Conservation (phyloP, 768 basidiomycete species). For the Lactarius psammicola region DNA sequence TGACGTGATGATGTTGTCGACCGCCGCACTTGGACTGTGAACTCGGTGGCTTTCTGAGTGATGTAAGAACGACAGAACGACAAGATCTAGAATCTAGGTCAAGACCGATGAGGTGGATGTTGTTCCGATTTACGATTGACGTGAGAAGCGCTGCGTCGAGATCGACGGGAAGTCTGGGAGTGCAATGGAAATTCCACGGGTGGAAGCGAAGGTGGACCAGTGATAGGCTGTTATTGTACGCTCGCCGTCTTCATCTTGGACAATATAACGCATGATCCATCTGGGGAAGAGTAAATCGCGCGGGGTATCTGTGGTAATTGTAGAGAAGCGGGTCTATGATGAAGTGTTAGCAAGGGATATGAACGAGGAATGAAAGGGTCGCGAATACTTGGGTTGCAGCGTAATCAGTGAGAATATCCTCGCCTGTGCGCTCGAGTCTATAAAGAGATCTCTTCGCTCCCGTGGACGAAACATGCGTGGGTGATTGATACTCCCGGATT, state of each 20-base stretch:
- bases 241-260: slow-evolving; percentile 28
- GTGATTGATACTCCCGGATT: slow-evolving; percentile 32
- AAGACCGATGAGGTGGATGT: slow-evolving; percentile 46
- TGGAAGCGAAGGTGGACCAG: slow-evolving; percentile 57
- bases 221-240: slow-evolving; percentile 45
- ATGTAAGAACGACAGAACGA: slow-evolving; percentile 49
- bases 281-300: slow-evolving; percentile 48
- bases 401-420: slow-evolving; percentile 54
- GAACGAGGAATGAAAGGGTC: background rate
- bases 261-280: slow-evolving; percentile 52
- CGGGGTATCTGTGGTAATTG: slow-evolving; percentile 39
- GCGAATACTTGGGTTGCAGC: slow-evolving; percentile 52
- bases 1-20: slow-evolving; percentile 27
- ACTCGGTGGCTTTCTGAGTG: slow-evolving; percentile 55
- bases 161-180: slow-evolving; percentile 33
- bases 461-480: slow-evolving; percentile 46
- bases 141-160: slow-evolving; percentile 39
- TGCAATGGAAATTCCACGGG: slow-evolving; percentile 42
- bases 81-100: slow-evolving; percentile 38
- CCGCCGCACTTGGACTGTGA: slow-evolving; percentile 50
- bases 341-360: background rate
- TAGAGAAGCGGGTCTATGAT: slow-evolving; percentile 45
- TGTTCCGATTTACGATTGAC: slow-evolving; percentile 44
- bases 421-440: slow-evolving; percentile 45
- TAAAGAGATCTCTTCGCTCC: slow-evolving; percentile 53